Percentiles rank a stretch among this genome's conserved stretches.
These are phyloP conservation scores for Poronia punctata DNA, from an alignment of 495 filamentous ascomycete species.

Conservation along the genomic window DNA sequence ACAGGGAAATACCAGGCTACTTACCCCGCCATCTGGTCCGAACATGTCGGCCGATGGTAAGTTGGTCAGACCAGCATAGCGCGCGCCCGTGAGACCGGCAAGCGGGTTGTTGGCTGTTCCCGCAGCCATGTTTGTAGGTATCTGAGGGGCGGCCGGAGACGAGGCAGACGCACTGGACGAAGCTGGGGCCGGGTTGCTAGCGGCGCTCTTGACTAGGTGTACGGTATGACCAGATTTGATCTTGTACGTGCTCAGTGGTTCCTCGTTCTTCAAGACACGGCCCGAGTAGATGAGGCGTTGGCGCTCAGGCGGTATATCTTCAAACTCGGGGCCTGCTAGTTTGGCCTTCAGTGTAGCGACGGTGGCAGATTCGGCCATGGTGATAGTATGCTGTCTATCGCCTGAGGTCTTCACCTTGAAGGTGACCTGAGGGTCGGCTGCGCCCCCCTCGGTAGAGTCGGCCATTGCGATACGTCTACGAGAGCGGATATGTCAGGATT, in stretches of 20 bases:
- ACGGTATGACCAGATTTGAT: conserved; percentile 94
- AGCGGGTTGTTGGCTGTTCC: conserved; percentile 89
- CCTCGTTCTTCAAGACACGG: conserved; percentile 87
- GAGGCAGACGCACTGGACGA: conserved; percentile 45
- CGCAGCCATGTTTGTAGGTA: conserved; percentile 85
- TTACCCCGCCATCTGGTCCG: conserved; percentile 92
- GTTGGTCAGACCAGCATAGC: conserved; percentile 87
- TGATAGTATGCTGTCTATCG: conserved; percentile 77
- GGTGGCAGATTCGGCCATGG: conserved; percentile 65
- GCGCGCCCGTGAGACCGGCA: conserved; percentile 83
- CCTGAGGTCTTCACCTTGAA: conserved; percentile 91
- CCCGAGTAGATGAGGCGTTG: conserved; percentile 97
- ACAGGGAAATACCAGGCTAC: no score
- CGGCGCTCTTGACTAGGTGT: conserved; percentile 91
- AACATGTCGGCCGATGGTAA: conserved; percentile 86
- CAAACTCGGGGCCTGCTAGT: conserved; percentile 70
- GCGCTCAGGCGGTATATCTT: conserved; percentile 74
- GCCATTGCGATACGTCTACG: conserved; percentile 32
- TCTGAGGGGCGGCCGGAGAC: conserved; percentile 46
- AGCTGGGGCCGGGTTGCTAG: conserved; percentile 70
- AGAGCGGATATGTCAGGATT: background rate
- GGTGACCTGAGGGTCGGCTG: conserved; percentile 57
- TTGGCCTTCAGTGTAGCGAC: conserved; percentile 85
- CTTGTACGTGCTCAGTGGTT: conserved; percentile 79
- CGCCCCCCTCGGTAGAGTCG: conserved; percentile 43